Evolutionary conservation across 2,329 filamentous ascomycete species (phyloP).

Genomic region (Fusarium nematophilum): DNA sequence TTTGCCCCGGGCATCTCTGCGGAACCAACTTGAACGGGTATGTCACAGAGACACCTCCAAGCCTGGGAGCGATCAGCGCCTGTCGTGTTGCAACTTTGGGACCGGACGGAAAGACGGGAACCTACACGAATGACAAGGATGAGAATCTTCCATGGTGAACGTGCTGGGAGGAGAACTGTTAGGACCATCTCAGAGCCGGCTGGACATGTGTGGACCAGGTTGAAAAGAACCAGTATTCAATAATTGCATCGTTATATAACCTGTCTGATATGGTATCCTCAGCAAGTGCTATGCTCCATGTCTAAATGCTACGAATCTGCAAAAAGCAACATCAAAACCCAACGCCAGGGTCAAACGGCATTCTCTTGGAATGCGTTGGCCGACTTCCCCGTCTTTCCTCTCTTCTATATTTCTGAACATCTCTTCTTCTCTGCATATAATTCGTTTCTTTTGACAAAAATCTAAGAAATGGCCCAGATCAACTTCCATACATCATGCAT

Average conservation of each 20-base stretch:
- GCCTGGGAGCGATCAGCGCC: conserved; percentile 18
- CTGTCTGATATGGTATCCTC: conserved; percentile 36
- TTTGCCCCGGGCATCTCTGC: conserved; percentile 20
- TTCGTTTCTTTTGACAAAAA: conserved; percentile 2
- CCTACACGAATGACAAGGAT: conserved; percentile 15
- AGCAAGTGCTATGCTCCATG: conserved; percentile 30
- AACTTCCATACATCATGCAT: background rate
- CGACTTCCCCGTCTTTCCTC: conserved; percentile 14
- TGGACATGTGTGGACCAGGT: too few species aligned
- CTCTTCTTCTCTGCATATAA: conserved; percentile 6
- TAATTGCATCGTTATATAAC: conserved; percentile 32
- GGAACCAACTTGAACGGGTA: conserved; percentile 17
- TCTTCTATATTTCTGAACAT: conserved; percentile 4
- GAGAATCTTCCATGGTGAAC: conserved; percentile 19
- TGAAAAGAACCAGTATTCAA: background rate
- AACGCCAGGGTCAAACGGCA: conserved; percentile 34
- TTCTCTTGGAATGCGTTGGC: conserved; percentile 14
- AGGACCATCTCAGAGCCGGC: too few species aligned
- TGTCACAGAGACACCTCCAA: conserved; percentile 4
- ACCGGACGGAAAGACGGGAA: conserved; percentile 13
- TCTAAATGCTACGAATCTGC: conserved; percentile 26
- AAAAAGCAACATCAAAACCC: conserved; percentile 20
- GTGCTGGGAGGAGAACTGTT: too few species aligned
- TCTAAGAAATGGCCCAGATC: conserved; percentile 5
- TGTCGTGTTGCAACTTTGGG: conserved; percentile 6